Evolutionary conservation across 2,329 filamentous ascomycete genomes (phyloP).

Genomic region (Dryadomyces sulphureus): DNA sequence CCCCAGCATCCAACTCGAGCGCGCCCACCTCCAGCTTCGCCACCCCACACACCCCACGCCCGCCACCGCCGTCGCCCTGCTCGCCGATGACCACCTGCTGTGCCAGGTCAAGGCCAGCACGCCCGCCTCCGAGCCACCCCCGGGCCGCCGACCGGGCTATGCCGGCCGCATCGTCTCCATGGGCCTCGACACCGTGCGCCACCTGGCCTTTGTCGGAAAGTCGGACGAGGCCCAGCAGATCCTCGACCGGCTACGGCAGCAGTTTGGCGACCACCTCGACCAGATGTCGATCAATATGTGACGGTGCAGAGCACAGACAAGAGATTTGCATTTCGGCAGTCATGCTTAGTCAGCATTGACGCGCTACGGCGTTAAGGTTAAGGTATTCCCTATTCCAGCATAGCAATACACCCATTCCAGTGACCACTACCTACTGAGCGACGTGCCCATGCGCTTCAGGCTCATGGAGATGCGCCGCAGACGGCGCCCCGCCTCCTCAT

Average conservation of each 20-base stretch:
- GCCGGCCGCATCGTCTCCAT: conserved; percentile 21
- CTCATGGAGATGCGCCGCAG: neutral
- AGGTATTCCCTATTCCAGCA: too few species aligned
- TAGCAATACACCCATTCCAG: too few species aligned
- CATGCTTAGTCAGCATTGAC: too few species aligned
- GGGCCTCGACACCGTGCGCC: conserved; percentile 30
- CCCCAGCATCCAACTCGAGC: conserved; percentile 24
- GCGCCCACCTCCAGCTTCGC: conserved; percentile 38
- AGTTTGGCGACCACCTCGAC: conserved; percentile 10
- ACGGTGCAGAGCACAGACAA: neutral
- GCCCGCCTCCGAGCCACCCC: conserved; percentile 9
- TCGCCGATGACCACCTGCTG: conserved; percentile 16
- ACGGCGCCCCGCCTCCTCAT: neutral
- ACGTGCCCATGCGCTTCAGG: neutral
- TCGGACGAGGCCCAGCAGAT: conserved; percentile 26
- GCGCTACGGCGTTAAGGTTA: too few species aligned
- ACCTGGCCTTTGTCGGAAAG: conserved; percentile 25
- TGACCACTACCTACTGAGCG: neutral
- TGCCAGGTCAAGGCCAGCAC: conserved; percentile 9
- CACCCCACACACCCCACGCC: conserved; percentile 37
- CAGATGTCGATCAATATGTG: conserved; percentile 6
- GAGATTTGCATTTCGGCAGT: neutral
- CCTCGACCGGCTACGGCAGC: conserved; percentile 12
- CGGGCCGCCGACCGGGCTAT: conserved; percentile 12
- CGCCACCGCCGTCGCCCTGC: conserved; percentile 29